Conservation (phyloP, 2,329 filamentous ascomycete genomes). For the Akanthomyces muscarius region DNA sequence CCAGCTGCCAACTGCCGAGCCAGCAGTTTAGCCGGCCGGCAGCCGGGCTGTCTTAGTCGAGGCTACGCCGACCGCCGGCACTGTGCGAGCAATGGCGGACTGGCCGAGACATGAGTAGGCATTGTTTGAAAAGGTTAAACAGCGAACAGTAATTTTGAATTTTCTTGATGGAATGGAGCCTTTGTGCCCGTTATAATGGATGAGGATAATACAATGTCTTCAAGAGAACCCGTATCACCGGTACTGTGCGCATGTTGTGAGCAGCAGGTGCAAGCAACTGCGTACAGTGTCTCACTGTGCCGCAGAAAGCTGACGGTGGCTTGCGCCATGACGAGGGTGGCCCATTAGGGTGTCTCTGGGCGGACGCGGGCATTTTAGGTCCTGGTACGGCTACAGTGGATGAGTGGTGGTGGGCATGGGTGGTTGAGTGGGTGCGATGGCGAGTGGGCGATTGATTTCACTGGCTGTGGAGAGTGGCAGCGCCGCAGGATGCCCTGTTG, state of each 20-base stretch:
- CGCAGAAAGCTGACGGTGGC: neutral
- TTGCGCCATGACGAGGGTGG: neutral
- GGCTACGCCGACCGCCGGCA: neutral
- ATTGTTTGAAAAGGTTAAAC: too few species aligned
- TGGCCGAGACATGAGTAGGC: neutral
- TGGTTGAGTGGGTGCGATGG: too few species aligned
- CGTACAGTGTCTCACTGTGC: slow-evolving; percentile 1
- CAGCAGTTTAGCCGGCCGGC: neutral
- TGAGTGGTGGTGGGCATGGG: too few species aligned
- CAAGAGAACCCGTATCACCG: neutral
- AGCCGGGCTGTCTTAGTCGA: slow-evolving; percentile 3
- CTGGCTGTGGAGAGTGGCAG: too few species aligned
- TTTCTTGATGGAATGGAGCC: too few species aligned
- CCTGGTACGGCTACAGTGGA: too few species aligned
- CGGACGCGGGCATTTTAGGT: neutral
- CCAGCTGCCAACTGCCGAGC: slow-evolving; percentile 1
- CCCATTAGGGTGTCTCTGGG: neutral
- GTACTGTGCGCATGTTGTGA: neutral
- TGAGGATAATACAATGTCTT: too few species aligned
- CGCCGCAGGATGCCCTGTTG: neutral
- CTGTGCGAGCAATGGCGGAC: neutral
- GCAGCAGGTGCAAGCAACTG: neutral
- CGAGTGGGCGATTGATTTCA: too few species aligned
- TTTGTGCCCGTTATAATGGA: too few species aligned
- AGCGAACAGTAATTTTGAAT: too few species aligned